phyloP scores from a whole-genome alignment of 2,329 filamentous ascomycete genomes.

The Kalmusia sp. region DNA sequence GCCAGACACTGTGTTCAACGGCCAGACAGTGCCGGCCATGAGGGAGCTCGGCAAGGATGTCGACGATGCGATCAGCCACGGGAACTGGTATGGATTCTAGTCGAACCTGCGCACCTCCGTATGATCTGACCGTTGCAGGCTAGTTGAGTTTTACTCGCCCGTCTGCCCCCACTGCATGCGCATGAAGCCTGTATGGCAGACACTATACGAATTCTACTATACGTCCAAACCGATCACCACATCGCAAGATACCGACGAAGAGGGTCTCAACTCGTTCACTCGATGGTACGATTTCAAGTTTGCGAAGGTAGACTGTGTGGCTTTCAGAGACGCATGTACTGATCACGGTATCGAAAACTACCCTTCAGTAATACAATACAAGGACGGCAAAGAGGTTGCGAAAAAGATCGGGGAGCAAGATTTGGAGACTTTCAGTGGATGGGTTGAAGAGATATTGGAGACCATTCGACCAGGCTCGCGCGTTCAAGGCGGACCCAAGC shows the following conservation, averaged over 20 bases:
- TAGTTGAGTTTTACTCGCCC: slow-evolving; percentile 61
- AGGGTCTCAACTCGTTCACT: slow-evolving; percentile 71
- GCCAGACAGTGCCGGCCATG: slow-evolving; percentile 70
- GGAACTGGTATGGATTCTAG: slow-evolving; percentile 65
- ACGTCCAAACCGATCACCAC: slow-evolving; percentile 75
- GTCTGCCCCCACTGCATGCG: slow-evolving; percentile 74
- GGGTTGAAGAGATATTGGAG: slow-evolving; percentile 80
- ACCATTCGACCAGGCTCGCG: slow-evolving; percentile 81
- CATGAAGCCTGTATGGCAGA: slow-evolving; percentile 87
- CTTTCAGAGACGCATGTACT: slow-evolving; percentile 78
- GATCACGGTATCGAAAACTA: slow-evolving; percentile 72
- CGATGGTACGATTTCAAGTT: slow-evolving; percentile 91
- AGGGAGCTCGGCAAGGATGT: slow-evolving; percentile 66
- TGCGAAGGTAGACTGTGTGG: slow-evolving; percentile 83
- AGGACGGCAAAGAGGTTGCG: slow-evolving; percentile 74
- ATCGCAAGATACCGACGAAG: slow-evolving; percentile 39
- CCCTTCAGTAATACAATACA: slow-evolving; percentile 80
- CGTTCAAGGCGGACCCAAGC: slow-evolving; percentile 67
- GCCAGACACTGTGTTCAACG: slow-evolving; percentile 69
- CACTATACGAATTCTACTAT: slow-evolving; percentile 93
- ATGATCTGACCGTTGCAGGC: slow-evolving; percentile 23
- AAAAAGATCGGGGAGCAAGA: slow-evolving; percentile 71
- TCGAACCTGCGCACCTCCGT: not conserved
- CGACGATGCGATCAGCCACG: slow-evolving; percentile 65
- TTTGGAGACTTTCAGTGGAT: slow-evolving; percentile 69